Percentiles rank a stretch among this genome's conserved stretches.
Conservation (phyloP, 192 early-diverging fungal genomes). For the Thoreauomyces humboldtii region DNA sequence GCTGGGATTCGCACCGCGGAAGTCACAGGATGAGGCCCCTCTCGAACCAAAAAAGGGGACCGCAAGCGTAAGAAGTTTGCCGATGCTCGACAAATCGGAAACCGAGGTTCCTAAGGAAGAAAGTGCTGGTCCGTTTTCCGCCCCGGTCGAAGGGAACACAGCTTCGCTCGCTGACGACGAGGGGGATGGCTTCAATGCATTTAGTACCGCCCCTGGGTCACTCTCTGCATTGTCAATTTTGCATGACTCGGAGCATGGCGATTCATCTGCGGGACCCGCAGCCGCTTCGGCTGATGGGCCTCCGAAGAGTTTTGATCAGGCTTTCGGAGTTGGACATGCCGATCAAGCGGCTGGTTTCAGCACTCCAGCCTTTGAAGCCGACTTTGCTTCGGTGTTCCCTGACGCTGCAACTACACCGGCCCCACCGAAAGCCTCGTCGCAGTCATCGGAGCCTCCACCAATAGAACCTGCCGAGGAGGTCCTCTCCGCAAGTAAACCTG, state of each 20-base stretch:
- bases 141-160: background rate
- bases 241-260: background rate
- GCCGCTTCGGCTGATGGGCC: background rate
- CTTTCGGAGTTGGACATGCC: background rate
- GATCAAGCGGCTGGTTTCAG: background rate
- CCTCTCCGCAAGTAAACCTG: background rate
- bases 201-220: background rate
- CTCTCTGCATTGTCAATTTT: background rate
- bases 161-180: background rate
- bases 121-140: background rate
- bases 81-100: constrained; percentile 5
- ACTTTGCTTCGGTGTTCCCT: background rate
- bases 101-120: background rate
- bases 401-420: background rate
- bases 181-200: background rate
- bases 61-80: constrained; percentile 13
- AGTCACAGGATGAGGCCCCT: too few species aligned
- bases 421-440: background rate
- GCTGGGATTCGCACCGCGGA: constrained; percentile 8
- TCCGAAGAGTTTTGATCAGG: background rate
- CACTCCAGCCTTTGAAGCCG: background rate
- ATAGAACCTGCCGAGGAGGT: background rate
- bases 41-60: too few species aligned
- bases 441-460: background rate
- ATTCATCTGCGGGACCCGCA: background rate